Conservation (phyloP, 2,329 filamentous ascomycete genomes). For the Ophiostoma populinum region DNA sequence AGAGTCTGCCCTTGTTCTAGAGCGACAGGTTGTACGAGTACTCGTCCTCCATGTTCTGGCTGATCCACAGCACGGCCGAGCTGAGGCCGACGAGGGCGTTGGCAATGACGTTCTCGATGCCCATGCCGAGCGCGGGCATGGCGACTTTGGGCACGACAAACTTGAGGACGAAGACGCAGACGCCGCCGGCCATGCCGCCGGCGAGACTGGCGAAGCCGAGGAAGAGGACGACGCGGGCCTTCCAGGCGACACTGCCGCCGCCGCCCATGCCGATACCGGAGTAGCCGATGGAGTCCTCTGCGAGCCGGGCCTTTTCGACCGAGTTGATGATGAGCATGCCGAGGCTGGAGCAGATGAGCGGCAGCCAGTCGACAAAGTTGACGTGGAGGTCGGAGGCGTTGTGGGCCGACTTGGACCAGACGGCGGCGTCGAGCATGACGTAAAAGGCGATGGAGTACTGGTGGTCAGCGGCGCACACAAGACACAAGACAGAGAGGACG, state of each 20-base stretch:
- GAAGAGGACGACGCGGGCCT: conserved; percentile 50
- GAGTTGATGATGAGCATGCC: conserved; percentile 58
- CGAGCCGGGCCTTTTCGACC: conserved; percentile 48
- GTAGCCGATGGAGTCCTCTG: conserved; percentile 45
- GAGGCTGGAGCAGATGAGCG: conserved; percentile 46
- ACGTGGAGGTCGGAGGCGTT: conserved; percentile 47
- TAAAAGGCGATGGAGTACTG: conserved; percentile 54
- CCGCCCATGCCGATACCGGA: conserved; percentile 22
- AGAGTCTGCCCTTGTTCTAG: too few species aligned
- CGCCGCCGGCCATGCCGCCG: conserved; percentile 50
- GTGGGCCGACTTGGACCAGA: conserved; percentile 43
- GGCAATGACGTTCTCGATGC: conserved; percentile 47
- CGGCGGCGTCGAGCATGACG: conserved; percentile 48
- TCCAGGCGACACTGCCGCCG: conserved; percentile 42
- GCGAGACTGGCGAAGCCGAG: conserved; percentile 48
- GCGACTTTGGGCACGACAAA: conserved; percentile 38
- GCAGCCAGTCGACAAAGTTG: conserved; percentile 53
- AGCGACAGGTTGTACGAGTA: conserved; percentile 51
- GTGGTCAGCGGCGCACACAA: not conserved
- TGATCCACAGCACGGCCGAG: conserved; percentile 48
- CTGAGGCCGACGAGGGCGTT: conserved; percentile 46
- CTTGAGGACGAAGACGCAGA: conserved; percentile 51
- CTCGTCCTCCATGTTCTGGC: conserved; percentile 58
- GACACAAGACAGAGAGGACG: conserved; percentile 17
- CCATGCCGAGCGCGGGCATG: conserved; percentile 47